A percentile compares a stretch with the other conserved stretches of the same genome.
Conservation (phyloP, 306 rosid species). For the Quillaja saponaria region DNA sequence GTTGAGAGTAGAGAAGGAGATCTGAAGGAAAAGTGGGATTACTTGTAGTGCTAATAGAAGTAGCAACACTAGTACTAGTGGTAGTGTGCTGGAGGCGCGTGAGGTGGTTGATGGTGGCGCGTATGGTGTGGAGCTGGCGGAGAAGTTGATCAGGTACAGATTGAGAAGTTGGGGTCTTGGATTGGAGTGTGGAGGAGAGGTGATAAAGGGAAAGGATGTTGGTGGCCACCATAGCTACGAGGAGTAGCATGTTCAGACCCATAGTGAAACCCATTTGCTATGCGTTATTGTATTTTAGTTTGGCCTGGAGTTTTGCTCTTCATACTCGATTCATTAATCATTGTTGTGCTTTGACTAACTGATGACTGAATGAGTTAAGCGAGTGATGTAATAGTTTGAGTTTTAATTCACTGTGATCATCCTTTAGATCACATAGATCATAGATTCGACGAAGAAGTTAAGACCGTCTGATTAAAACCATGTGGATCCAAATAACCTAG, state of each 20-base stretch:
- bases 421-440: not conserved
- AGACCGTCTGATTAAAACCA: slow-evolving; percentile 11
- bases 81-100: slow-evolving; percentile 66
- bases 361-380: slow-evolving; percentile 12
- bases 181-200: slow-evolving; percentile 69
- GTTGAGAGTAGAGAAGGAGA: slow-evolving; percentile 71
- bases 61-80: not conserved
- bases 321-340: slow-evolving; percentile 3
- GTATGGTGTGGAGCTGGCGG: slow-evolving; percentile 82
- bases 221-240: slow-evolving; percentile 93
- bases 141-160: slow-evolving; percentile 80
- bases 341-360: slow-evolving; percentile 29
- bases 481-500: slow-evolving; percentile 13
- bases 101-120: slow-evolving; percentile 94
- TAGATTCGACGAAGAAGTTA: not conserved
- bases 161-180: slow-evolving; percentile 45
- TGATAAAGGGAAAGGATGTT: slow-evolving; percentile 93
- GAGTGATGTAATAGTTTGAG: not conserved
- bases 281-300: not conserved
- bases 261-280: slow-evolving; percentile 71
- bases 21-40: slow-evolving; percentile 58
- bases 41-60: not conserved
- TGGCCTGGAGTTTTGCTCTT: slow-evolving; percentile 2
- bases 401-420: not conserved
- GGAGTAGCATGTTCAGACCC: slow-evolving; percentile 74